A percentile compares a stretch with the other conserved stretches of the same genome.
phyloP scores from a whole-genome alignment of 192 early-diverging fungal species.

The Paraglomus brasilianum region DNA sequence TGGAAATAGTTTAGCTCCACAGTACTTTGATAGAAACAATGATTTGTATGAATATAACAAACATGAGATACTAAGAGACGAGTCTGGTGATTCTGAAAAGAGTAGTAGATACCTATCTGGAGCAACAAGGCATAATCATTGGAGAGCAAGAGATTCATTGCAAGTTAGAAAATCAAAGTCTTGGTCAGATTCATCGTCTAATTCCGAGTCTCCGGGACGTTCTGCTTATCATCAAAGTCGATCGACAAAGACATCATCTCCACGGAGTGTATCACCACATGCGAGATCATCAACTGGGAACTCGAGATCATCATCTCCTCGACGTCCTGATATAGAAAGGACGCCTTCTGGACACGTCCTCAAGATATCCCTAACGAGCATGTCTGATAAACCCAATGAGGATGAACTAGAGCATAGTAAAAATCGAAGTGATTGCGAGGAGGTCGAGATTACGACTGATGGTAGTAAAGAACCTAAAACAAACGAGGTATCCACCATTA shows the following conservation, averaged over 20 bases:
- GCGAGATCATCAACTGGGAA: not conserved
- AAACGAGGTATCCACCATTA: no score
- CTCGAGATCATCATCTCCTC: slow-evolving; percentile 11
- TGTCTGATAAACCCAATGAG: not conserved
- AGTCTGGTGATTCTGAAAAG: slow-evolving; percentile 12
- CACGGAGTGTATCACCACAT: not conserved
- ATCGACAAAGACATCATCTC: slow-evolving; percentile 3
- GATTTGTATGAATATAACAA: not conserved
- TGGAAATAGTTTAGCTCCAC: not conserved
- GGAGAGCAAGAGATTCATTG: not conserved
- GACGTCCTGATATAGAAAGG: slow-evolving; percentile 2
- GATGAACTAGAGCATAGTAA: not conserved
- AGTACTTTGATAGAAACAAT: not conserved
- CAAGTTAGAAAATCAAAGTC: slow-evolving; percentile 14
- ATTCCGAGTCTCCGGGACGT: not conserved
- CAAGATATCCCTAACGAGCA: slow-evolving; percentile 4
- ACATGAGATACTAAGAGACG: not conserved
- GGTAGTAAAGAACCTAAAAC: not conserved
- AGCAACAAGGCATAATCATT: slow-evolving; percentile 21
- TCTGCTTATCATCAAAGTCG: not conserved
- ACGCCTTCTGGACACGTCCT: slow-evolving; percentile 7
- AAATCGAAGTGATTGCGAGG: no score
- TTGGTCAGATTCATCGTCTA: not conserved
- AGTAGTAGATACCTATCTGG: not conserved
- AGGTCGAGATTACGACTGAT: not conserved